Conservation (phyloP, 257 asterid genomes). For the Solanum etuberosum region DNA sequence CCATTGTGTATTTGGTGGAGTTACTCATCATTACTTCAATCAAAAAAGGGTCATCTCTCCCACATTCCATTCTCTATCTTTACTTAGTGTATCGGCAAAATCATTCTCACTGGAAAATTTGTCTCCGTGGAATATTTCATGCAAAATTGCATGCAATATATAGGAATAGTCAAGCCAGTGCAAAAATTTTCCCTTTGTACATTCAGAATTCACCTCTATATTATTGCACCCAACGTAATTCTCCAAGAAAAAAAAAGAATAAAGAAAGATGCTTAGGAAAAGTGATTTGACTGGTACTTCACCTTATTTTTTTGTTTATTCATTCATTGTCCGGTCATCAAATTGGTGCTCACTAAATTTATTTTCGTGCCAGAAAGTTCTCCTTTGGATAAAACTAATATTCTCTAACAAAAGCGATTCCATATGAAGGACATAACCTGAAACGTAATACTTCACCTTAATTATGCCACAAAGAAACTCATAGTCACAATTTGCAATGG, state of each 20-base stretch:
- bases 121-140: constrained; percentile 16
- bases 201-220: neutral
- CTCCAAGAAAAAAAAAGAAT: neutral
- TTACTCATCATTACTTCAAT: constrained; percentile 23
- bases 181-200: neutral
- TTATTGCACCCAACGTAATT: neutral
- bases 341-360: neutral
- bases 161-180: neutral
- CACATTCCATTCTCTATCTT: neutral
- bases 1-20: constrained; percentile 10
- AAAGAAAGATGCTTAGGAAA: neutral
- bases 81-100: neutral
- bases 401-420: neutral
- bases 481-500: neutral
- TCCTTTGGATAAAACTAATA: neutral
- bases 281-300: neutral
- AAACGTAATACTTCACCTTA: neutral
- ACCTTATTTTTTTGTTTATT: neutral
- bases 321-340: neutral
- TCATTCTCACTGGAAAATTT: constrained; percentile 27
- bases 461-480: neutral
- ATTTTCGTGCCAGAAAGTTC: neutral
- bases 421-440: neutral
- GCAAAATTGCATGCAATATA: constrained; percentile 8
- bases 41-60: constrained; percentile 7